Evolutionary conservation across 345 rosid genomes (phyloP).

Genomic region (Cardamine chenopodiifolia): DNA sequence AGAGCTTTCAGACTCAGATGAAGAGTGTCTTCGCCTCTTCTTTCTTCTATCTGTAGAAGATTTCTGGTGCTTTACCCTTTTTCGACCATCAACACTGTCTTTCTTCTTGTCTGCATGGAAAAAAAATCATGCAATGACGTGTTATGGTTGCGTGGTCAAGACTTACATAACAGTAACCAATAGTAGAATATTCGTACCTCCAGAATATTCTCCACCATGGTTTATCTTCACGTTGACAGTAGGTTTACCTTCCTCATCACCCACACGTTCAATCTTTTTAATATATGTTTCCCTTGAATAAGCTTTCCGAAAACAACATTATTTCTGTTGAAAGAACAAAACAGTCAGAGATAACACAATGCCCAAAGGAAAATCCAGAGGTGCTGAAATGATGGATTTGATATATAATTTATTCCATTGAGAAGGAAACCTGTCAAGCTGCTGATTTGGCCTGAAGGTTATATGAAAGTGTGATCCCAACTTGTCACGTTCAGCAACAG

Average conservation of each 20-base stretch:
- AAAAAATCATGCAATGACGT: constrained; percentile 34
- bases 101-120: constrained; percentile 59
- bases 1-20: constrained; percentile 85
- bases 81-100: constrained; percentile 49
- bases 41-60: constrained; percentile 72
- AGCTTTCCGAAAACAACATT: constrained; percentile 89
- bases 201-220: constrained; percentile 77
- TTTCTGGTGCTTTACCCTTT: constrained; percentile 69
- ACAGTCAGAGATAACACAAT: constrained; percentile 7
- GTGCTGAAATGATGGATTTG: neutral
- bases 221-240: constrained; percentile 89
- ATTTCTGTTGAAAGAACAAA: constrained; percentile 52
- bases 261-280: constrained; percentile 80
- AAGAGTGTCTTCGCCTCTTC: constrained; percentile 69
- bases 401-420: neutral
- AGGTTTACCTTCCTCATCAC: constrained; percentile 82
- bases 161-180: constrained; percentile 5
- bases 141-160: neutral
- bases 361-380: constrained; percentile 5
- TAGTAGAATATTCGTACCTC: constrained; percentile 46
- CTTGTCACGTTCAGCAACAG: constrained; percentile 74
- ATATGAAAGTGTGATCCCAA: constrained; percentile 85
- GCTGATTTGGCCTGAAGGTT: constrained; percentile 78
- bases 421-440: constrained; percentile 68
- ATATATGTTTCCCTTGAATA: constrained; percentile 74